Evolutionary conservation across 345 rosid genomes (phyloP).

Genomic region (Aquilaria yunnanensis): DNA sequence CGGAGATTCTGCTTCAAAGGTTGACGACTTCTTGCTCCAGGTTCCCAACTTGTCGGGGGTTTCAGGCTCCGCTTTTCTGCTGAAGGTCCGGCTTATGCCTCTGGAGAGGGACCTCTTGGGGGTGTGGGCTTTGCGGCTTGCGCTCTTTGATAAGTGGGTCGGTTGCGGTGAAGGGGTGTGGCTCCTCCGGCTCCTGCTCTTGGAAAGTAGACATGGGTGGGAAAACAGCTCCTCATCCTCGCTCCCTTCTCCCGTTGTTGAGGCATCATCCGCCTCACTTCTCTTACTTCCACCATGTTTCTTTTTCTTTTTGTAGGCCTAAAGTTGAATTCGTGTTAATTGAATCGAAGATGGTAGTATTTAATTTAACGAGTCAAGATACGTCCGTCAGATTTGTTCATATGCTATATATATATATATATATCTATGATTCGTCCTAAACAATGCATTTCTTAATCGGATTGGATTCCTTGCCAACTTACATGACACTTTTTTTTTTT

Average conservation of each 20-base stretch:
- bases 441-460: not conserved
- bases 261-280: constrained; percentile 16
- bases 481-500: too few species aligned
- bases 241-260: constrained; percentile 22
- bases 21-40: not conserved
- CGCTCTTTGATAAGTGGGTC: constrained; percentile 22
- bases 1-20: not conserved
- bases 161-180: constrained; percentile 41
- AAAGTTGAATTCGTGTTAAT: not conserved
- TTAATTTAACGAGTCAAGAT: too few species aligned
- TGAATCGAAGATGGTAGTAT: not conserved
- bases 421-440: too few species aligned
- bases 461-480: not conserved
- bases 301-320: constrained; percentile 18
- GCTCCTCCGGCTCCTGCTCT: constrained; percentile 31
- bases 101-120: constrained; percentile 4
- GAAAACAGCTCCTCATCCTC: constrained; percentile 44
- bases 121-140: constrained; percentile 20
- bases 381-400: too few species aligned
- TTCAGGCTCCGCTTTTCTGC: constrained; percentile 22
- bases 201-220: constrained; percentile 27
- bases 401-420: not conserved
- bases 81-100: constrained; percentile 21
- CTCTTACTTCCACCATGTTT: constrained; percentile 21
- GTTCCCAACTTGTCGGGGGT: not conserved